phyloP scores from a whole-genome alignment of 257 asterid genomes.

The Salvia miltiorrhiza region DNA sequence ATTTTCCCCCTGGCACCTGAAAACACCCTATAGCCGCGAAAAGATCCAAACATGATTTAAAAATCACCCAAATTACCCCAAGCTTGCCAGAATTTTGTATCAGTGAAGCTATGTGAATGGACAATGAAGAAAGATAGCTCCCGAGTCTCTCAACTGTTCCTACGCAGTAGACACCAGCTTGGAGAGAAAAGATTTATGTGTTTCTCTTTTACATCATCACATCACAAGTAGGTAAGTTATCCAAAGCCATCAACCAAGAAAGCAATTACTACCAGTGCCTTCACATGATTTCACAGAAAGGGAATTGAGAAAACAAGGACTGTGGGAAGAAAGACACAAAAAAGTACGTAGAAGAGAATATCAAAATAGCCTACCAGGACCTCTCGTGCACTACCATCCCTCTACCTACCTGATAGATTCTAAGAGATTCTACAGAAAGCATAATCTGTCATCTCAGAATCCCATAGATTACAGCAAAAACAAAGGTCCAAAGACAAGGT shows the following conservation, averaged over 20 bases:
- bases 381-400: background rate
- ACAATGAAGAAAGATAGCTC: background rate
- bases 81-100: background rate
- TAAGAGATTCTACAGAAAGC: background rate
- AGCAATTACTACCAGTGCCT: background rate
- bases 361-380: background rate
- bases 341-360: background rate
- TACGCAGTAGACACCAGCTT: background rate
- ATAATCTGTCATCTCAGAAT: background rate
- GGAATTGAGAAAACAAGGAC: background rate
- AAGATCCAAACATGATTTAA: background rate
- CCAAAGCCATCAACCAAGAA: background rate
- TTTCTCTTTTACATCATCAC: background rate
- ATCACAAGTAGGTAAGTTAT: background rate
- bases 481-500: background rate
- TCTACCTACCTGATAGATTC: background rate
- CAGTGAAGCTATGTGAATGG: background rate
- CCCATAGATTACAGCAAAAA: background rate
- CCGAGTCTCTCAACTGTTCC: background rate
- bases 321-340: background rate
- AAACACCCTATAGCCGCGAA: background rate
- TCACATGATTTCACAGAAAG: background rate
- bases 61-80: background rate
- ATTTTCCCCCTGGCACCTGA: background rate
- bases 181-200: background rate